Conservation (phyloP, 2,329 filamentous ascomycete genomes). For the Fusarium duplospermum region DNA sequence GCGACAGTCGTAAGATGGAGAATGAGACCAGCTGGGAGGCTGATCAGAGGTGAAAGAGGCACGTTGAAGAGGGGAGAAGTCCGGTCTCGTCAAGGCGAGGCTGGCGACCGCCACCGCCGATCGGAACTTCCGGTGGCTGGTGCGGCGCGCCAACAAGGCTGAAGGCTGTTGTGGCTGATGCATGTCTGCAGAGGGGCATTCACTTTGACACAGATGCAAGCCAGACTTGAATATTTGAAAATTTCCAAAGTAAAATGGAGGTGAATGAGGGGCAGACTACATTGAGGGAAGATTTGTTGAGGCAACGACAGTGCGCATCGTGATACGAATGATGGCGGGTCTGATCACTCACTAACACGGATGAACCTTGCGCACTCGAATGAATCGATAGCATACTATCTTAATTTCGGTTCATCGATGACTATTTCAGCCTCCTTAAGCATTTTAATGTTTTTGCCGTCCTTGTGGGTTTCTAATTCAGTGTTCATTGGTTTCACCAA, state of each 20-base stretch:
- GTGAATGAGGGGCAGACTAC: not conserved
- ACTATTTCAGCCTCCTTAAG: not conserved
- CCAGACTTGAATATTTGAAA: not conserved
- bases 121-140: slow-evolving; percentile 27
- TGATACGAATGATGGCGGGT: not conserved
- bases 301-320: not conserved
- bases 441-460: not conserved
- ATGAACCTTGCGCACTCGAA: not conserved
- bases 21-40: slow-evolving; percentile 9
- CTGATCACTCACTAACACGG: not conserved
- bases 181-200: not conserved
- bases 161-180: not conserved
- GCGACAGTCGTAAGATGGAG: not conserved
- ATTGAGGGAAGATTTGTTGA: not conserved
- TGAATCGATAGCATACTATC: not conserved
- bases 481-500: not conserved
- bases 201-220: not conserved
- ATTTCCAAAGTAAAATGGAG: not conserved
- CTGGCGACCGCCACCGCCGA: slow-evolving; percentile 25
- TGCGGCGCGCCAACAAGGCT: not conserved
- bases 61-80: slow-evolving; percentile 9
- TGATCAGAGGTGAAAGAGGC: slow-evolving; percentile 6
- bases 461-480: not conserved
- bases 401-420: not conserved
- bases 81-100: slow-evolving; percentile 10